Conservation (phyloP, 2,329 filamentous ascomycete genomes). For the Fusarium nygamai region DNA sequence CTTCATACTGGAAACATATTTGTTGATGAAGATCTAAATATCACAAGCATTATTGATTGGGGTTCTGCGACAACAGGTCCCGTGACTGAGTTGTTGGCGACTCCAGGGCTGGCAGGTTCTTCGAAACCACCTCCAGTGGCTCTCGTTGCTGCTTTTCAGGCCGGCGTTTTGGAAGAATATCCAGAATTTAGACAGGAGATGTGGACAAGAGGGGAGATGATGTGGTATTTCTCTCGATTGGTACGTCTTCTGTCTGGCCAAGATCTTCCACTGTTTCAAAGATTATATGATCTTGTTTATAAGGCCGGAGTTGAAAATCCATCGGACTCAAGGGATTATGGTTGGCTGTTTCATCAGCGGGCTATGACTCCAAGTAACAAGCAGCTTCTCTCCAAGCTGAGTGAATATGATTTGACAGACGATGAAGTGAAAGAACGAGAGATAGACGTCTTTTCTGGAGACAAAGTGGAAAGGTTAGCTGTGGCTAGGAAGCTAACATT, state of each 20-base stretch:
- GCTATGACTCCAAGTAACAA: slow-evolving; percentile 1
- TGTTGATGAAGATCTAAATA: neutral
- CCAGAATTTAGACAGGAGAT: neutral
- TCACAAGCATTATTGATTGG: neutral
- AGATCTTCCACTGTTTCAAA: slow-evolving; percentile 23
- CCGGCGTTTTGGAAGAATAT: neutral
- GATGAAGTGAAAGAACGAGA: neutral
- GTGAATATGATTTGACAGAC: slow-evolving; percentile 15
- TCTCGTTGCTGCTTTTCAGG: neutral
- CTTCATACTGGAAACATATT: neutral
- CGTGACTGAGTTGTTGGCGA: neutral
- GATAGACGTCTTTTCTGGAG: fast-evolving
- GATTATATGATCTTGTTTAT: slow-evolving; percentile 16
- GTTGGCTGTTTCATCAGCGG: slow-evolving; percentile 15
- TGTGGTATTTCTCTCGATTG: slow-evolving; percentile 26
- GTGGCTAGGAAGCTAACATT: neutral
- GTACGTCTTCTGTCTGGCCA: slow-evolving; percentile 27
- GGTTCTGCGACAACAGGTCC: neutral
- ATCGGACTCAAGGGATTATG: neutral
- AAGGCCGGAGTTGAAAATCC: neutral
- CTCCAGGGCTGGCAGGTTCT: neutral
- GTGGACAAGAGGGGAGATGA: slow-evolving; percentile 11
- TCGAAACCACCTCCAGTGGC: neutral
- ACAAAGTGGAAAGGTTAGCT: neutral
- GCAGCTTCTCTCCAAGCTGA: slow-evolving; percentile 13